Percentiles rank a stretch among this genome's conserved stretches.
phyloP scores from a whole-genome alignment of 2,329 filamentous ascomycete species.

The Colletotrichum magnum region DNA sequence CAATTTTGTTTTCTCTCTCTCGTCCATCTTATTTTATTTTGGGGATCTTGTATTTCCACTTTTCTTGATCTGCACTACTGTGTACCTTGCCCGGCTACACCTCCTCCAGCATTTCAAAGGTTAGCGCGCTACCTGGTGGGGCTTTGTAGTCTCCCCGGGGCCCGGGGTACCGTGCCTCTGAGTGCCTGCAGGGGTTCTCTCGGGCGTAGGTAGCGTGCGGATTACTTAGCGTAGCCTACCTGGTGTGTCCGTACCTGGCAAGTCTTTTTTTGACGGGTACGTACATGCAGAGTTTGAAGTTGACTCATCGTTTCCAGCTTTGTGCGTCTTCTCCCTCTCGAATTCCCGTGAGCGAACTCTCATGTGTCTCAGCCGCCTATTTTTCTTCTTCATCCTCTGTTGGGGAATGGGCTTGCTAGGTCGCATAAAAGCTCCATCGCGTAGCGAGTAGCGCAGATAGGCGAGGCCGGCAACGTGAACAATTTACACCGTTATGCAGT shows the following conservation, averaged over 20 bases:
- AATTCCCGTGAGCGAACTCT: slow-evolving; percentile 13
- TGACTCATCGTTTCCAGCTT: slow-evolving; percentile 32
- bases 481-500: slow-evolving; percentile 27
- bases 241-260: no score
- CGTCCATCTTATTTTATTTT: neutral
- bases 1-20: slow-evolving; percentile 2
- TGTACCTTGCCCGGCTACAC: slow-evolving; percentile 6
- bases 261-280: neutral
- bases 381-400: neutral
- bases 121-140: no score
- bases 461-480: slow-evolving; percentile 7
- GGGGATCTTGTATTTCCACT: neutral
- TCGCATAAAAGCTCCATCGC: slow-evolving; percentile 11
- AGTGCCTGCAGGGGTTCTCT: neutral
- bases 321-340: slow-evolving; percentile 5
- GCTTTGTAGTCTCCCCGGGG: slow-evolving; percentile 13
- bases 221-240: neutral
- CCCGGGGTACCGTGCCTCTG: slow-evolving; percentile 13
- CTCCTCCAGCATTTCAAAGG: no score
- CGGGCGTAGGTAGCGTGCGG: neutral
- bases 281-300: slow-evolving; percentile 20
- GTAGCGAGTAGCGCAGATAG: neutral
- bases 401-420: neutral
- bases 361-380: slow-evolving; percentile 11
- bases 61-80: neutral